Base-by-base conservation (phyloP, 176 grass and related monocot species). In the Aegilops sharonensis region DNA sequence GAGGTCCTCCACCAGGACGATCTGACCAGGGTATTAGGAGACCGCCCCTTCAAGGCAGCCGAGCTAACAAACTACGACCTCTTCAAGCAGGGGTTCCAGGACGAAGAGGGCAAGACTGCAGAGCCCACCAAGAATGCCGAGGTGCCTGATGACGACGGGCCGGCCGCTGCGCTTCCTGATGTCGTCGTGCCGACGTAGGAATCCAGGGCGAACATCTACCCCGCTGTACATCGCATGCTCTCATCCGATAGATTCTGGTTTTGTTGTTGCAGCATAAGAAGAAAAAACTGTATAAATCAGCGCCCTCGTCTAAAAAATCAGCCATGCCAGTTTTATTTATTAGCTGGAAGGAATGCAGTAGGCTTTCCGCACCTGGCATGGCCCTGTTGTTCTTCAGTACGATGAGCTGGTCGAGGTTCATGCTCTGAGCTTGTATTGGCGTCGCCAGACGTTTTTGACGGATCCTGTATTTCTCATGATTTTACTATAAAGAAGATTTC, bases 1-100 rank as follows among this genome's bases (percentile, higher is more conserved):
- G 97, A 99, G 84, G 97, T 96, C 5, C 89, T 99, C 50, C 97
- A 94, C 89, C 94, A 96, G 85, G 93, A 96, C 20, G 97, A 99
- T 82, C 85, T 99, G 68, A 32, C 88, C 31, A 89, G 87, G 35
- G 77, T 99, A 82, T 32, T 99, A 39, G 97, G 97, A 68, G 94
- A 91, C 17, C 92, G 92, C 5, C 97, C 94, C 24, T 99, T 99
- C 89, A 95, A 94, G 71, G 14, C 92, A 31, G 13, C 11, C 5
- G 93, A 95, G 70, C 86, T 83, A 32, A 95, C 86, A 6, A 98
- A 98, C 72, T 98, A 95, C 6, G 94, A 98, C 79, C 70, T 89
- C 14, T 95, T 92, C 81, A 98, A 92, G 75, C 90, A 89, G 57
- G 96, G 96, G 24, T 94, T 98, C 75, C 84, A 86, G 75, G 88